Conservation (phyloP, 2,329 filamentous ascomycete species). For the Beauveria pseudobassiana region DNA sequence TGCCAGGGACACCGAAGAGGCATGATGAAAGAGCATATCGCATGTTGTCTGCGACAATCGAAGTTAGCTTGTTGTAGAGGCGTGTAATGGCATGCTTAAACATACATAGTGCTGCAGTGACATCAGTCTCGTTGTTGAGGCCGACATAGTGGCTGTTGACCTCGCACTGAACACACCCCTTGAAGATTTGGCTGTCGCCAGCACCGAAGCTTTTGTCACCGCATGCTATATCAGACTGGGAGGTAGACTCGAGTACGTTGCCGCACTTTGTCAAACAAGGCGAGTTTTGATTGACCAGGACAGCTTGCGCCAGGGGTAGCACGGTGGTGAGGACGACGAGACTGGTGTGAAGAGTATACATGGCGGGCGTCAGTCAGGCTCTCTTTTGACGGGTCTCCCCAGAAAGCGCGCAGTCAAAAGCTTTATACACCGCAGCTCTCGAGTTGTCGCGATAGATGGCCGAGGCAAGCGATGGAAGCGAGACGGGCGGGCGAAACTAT, state of each 20-base stretch:
- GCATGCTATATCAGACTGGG: conserved; percentile 42
- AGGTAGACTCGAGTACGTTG: conserved; percentile 42
- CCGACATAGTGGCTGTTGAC: conserved; percentile 37
- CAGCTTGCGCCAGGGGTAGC: conserved; percentile 18
- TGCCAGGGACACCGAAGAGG: conserved; percentile 41
- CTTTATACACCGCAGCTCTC: not conserved
- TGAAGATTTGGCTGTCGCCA: conserved; percentile 39
- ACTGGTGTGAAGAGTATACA: conserved; percentile 16
- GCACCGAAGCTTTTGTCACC: conserved; percentile 30
- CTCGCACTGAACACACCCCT: conserved; percentile 46
- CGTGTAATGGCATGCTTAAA: conserved; percentile 10
- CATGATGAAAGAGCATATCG: conserved; percentile 46
- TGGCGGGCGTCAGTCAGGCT: not conserved
- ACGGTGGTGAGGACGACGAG: conserved; percentile 15
- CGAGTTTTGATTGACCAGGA: conserved; percentile 40
- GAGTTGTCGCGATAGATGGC: not conserved
- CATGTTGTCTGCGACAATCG: not conserved
- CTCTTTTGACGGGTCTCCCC: not conserved
- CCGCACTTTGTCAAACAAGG: conserved; percentile 45
- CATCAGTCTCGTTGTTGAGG: conserved; percentile 39
- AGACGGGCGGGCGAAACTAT: not conserved
- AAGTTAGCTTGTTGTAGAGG: not conserved
- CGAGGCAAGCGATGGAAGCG: not conserved
- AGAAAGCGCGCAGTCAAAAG: not conserved
- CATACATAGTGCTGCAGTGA: conserved; percentile 49